phyloP scores from a whole-genome alignment of 1,284 basidiomycete genomes.

The Mycena sp. region DNA sequence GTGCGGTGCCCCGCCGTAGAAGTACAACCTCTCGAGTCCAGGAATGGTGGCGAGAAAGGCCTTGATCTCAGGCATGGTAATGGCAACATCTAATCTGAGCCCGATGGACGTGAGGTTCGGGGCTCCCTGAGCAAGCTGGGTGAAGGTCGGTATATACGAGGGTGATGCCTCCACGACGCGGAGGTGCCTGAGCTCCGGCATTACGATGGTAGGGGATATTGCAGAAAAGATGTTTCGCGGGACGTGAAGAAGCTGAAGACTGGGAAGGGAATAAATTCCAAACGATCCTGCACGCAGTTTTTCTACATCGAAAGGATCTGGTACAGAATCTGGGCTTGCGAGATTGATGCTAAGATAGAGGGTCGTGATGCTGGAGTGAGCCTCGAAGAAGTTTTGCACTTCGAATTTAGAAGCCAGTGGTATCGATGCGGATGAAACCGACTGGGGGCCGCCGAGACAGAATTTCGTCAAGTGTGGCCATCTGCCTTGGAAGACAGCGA shows the following conservation, averaged over 20 bases:
- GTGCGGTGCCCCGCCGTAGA: not conserved
- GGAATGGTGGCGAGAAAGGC: not conserved
- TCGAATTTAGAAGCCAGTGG: not conserved
- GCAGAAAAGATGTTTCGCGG: not conserved
- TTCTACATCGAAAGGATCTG: not conserved
- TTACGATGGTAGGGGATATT: not conserved
- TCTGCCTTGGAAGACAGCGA: too few relatives aligned
- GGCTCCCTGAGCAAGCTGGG: not conserved
- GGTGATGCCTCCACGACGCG: not conserved
- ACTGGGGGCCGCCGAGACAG: not conserved
- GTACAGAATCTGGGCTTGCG: not conserved
- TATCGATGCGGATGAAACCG: not conserved
- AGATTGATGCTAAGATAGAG: constrained; percentile 2
- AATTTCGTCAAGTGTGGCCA: not conserved
- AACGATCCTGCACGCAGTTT: not conserved
- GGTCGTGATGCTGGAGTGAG: not conserved
- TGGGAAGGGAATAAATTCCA: not conserved
- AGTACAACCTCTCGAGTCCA: not conserved
- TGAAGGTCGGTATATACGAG: not conserved
- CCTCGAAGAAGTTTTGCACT: not conserved
- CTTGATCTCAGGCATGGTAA: not conserved
- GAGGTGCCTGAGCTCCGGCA: not conserved
- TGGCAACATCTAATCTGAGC: not conserved
- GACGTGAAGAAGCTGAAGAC: not conserved
- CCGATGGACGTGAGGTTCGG: not conserved